Base-by-base conservation (phyloP, 345 rosid species). In the Erysimum cheiranthoides region DNA sequence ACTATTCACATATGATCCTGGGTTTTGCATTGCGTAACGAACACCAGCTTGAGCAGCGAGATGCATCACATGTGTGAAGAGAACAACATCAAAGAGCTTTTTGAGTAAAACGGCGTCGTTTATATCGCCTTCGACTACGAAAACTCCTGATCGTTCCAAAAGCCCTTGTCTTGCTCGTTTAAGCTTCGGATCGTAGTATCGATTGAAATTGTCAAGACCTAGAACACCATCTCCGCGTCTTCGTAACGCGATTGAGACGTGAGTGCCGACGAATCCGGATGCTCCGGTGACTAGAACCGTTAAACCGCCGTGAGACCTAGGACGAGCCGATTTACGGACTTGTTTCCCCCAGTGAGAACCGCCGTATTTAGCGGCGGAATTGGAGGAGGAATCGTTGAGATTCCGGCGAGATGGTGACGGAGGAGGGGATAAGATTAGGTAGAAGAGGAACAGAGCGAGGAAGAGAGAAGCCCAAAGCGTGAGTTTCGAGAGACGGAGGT, bases 241-340 rank as follows among this genome's bases (percentile, higher is more conserved):
- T 46, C 82, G 76, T 3, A 89, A 73, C 25, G 91, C 82, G 18
- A 88, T 71, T 0, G 90, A 82, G 16, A 86, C 91, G 32, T 89
- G 94, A 4, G 86, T 77, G 0, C 97, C 95, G 3, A 89, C 91
- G 62, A 91, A 91, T 12, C 97, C 92, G n/a, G 92, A 87, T 4
- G 97, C 95, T 30, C 93, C 91, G 31, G 93, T 91, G 76, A 91
- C 95, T 3, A 91, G 75, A 14, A 91, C 89, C 2, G 85, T 83
- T 46, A 79, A 66, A 51, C 89, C 87, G 34, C 66, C 42, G 45
- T 9, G 69, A 5, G 85, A 65, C 36, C 81, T 74, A 2, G 88
- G 82, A 11, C 72, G 81, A 0, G 88, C 82, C 3, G 93, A 90
- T 74, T 85, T 83, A 3, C 73, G 76, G 25, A 89, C 79, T 63